These are phyloP conservation scores for Daedaleopsis nitida DNA, from an alignment of 768 basidiomycete genomes.

Conservation along the genomic window DNA sequence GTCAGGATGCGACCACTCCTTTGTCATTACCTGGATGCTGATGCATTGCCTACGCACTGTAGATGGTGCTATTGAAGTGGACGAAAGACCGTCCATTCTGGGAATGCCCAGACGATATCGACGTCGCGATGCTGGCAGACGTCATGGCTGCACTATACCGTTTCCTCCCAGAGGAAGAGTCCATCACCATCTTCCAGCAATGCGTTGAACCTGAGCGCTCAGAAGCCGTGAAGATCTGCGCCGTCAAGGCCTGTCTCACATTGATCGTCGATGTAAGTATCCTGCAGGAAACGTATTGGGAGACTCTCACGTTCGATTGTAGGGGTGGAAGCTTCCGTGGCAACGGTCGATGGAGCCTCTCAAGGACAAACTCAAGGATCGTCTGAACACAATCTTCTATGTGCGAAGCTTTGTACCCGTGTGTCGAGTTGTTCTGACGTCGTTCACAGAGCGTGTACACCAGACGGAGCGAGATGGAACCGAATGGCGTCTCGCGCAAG, in stretches of 20 bases:
- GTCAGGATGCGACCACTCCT: constrained; percentile 42
- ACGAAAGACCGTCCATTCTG: constrained; percentile 56
- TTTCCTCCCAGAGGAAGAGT: constrained; percentile 65
- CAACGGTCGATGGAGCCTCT: constrained; percentile 57
- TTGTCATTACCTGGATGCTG: background rate
- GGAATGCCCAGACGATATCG: constrained; percentile 68
- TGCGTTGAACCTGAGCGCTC: constrained; percentile 79
- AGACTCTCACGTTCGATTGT: constrained; percentile 33
- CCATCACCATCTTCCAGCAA: constrained; percentile 56
- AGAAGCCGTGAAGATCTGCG: constrained; percentile 79
- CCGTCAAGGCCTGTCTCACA: constrained; percentile 71
- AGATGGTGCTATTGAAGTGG: constrained; percentile 36
- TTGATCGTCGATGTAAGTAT: constrained; percentile 62
- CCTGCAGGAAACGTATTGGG: background rate
- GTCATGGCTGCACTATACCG: constrained; percentile 73
- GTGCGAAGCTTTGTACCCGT: constrained; percentile 36
- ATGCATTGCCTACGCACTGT: background rate
- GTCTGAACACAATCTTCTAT: constrained; percentile 58
- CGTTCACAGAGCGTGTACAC: constrained; percentile 32
- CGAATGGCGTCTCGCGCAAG: constrained; percentile 55
- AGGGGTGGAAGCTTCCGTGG: constrained; percentile 58
- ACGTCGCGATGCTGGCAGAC: constrained; percentile 76
- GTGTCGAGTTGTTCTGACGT: background rate
- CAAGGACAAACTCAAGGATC: constrained; percentile 43
- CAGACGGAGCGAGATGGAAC: constrained; percentile 64